Evolutionary conservation across 2,329 filamentous ascomycete species (phyloP), one percentile per base, ranked within the genome.

Genomic region (Boeremia lycopersici): DNA sequence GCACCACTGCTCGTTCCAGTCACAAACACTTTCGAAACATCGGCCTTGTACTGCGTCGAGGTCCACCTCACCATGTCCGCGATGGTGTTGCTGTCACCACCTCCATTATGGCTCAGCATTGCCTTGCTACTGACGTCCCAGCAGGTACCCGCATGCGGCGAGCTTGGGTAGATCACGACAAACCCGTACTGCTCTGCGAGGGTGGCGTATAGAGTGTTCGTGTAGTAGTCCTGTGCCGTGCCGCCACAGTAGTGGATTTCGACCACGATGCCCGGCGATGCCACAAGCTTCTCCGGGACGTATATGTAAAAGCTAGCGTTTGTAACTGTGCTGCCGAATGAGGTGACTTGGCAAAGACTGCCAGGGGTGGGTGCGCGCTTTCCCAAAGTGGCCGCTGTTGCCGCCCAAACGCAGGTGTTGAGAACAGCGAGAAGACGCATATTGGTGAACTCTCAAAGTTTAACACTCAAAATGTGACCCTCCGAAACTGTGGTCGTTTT

Each of bases 31-130:
- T 77, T 78, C 53, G 63, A 71, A 19, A 77, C 59, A 64, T 87
- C 80, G 17, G 75, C 84, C 2, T 75, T 74, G 70, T 86, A 86
- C 61, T 78, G 76, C 5, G 63, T 58, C 12, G 86, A 64, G 2
- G 82, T 77, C 66, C 84, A 86, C 42, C 72, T 76, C 31, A 86
- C 83, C 84, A 87, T 86, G 66, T 83, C 84, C 33, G 80, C 81
- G 59, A 87, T 84, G 2, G 78, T 77, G 48, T 81, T 79, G 55
- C 77, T 82, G 67, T 87, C 82, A 3, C 83, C 82, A 25, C 84
- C 84, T 12, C 82, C 84, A 46, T 82, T 76, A 63, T 85, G 84
- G 11, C 77, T 83, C 8, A 87, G 76, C 0, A 83, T 78, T 25
- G 76, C 77, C 41, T 77, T 77, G 15, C 81, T 84, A 25, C 81